Conservation (phyloP, 2,329 filamentous ascomycete genomes). For the Cercospora sp. region DNA sequence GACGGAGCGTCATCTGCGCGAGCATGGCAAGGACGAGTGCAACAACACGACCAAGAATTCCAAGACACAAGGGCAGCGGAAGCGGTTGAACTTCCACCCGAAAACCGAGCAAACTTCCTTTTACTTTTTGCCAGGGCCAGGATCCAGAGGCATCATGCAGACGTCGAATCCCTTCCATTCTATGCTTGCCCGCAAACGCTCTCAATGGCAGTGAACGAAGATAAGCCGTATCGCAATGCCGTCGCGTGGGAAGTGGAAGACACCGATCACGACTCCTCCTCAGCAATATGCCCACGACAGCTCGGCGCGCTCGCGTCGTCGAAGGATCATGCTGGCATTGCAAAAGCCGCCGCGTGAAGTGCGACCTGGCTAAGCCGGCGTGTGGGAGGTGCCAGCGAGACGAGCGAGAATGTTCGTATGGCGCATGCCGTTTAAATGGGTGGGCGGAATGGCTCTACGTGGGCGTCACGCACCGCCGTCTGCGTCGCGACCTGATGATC, state of each 20-base stretch:
- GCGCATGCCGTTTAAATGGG: conserved; percentile 22
- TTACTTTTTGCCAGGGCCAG: not conserved
- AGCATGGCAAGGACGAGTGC: not conserved
- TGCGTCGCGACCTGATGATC: not conserved
- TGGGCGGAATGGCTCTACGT: conserved; percentile 23
- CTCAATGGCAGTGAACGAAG: conserved; percentile 4
- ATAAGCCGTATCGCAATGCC: conserved; percentile 3
- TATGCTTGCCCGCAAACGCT: not conserved
- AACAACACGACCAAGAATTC: not conserved
- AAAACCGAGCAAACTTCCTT: not conserved
- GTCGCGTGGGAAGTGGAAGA: not conserved
- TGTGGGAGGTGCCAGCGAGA: conserved; percentile 16
- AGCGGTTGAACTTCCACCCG: not conserved
- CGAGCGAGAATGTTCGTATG: conserved; percentile 23
- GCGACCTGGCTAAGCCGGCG: conserved; percentile 20
- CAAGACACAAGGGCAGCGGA: not conserved
- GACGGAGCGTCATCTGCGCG: not conserved
- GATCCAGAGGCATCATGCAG: not conserved
- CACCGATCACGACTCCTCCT: not conserved
- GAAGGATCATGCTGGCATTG: conserved; percentile 25
- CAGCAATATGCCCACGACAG: conserved; percentile 9
- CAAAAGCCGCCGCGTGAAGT: conserved; percentile 20
- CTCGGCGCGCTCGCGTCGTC: conserved; percentile 36
- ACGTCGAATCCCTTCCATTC: not conserved
- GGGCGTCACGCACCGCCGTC: conserved; percentile 18